phyloP scores from a whole-genome alignment of 163 green algal species.

The Chlamydomonas reinhardtii region DNA sequence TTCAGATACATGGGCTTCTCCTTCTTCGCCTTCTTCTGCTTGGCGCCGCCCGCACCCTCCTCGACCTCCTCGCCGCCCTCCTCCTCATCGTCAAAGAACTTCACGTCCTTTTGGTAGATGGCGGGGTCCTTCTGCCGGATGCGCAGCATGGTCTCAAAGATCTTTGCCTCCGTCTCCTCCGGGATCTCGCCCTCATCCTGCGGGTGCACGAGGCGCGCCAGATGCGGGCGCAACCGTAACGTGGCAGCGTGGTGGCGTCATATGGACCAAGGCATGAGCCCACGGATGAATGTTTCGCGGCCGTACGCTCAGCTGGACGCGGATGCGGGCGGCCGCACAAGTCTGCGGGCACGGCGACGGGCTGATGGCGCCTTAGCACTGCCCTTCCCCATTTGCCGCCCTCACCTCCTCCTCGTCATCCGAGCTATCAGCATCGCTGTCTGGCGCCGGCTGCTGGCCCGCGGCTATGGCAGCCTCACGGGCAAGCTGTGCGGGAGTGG shows the following conservation, averaged over 20 bases:
- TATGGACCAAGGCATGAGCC: too few species aligned
- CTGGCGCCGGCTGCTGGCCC: constrained; percentile 8
- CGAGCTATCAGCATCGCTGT: constrained; percentile 19
- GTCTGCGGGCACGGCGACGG: too few species aligned
- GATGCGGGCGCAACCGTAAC: too few species aligned
- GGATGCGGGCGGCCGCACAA: too few species aligned
- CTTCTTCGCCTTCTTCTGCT: constrained; percentile 24
- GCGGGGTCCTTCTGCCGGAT: constrained; percentile 66
- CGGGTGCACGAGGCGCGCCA: neutral
- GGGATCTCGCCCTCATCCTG: constrained; percentile 63
- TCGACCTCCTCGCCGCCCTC: constrained; percentile 17
- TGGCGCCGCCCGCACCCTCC: constrained; percentile 51
- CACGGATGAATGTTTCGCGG: too few species aligned
- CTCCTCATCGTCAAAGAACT: constrained; percentile 69
- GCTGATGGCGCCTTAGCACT: too few species aligned
- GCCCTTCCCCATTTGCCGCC: too few species aligned
- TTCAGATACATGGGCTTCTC: constrained; percentile 80
- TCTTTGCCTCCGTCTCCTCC: constrained; percentile 54
- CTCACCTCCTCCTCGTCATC: constrained; percentile 20
- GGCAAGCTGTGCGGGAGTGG: neutral
- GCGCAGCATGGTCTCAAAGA: constrained; percentile 51
- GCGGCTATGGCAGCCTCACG: constrained; percentile 16
- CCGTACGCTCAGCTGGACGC: too few species aligned
- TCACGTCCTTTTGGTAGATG: constrained; percentile 75
- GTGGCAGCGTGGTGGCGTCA: too few species aligned